Percentiles rank a stretch among this genome's conserved stretches.
Evolutionary conservation across 805 yeast species (phyloP).

Genomic region (Barnettozyma wickerhamii): DNA sequence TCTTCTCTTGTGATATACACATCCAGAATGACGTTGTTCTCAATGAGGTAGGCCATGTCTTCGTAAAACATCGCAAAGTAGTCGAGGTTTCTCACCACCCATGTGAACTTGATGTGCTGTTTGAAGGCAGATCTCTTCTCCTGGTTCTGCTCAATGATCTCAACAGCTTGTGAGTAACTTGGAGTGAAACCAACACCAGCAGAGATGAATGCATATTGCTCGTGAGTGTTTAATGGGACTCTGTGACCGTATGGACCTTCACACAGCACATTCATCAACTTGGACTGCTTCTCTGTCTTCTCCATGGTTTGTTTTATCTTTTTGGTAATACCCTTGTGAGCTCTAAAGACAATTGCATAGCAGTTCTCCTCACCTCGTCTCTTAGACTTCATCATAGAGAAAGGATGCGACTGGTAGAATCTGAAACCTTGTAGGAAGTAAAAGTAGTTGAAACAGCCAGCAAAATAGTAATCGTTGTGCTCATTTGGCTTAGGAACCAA

Average conservation of each 20-base stretch:
- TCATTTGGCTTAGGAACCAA: conserved; percentile 38
- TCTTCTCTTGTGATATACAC: conserved; percentile 15
- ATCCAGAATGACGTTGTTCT: conserved; percentile 21
- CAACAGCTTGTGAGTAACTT: conserved; percentile 37
- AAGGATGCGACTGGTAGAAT: conserved; percentile 67
- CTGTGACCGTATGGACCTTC: conserved; percentile 63
- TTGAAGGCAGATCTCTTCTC: conserved; percentile 1
- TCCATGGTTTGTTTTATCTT: conserved; percentile 32
- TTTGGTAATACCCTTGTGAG: conserved; percentile 53
- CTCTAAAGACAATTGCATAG: conserved; percentile 41
- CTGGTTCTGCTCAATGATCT: conserved; percentile 19
- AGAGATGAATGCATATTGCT: conserved; percentile 38
- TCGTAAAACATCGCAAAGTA: conserved; percentile 44
- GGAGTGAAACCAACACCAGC: conserved; percentile 55
- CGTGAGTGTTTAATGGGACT: conserved; percentile 35
- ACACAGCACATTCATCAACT: conserved; percentile 35
- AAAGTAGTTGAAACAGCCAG: conserved; percentile 54
- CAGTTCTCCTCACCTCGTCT: conserved; percentile 26
- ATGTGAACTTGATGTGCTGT: conserved; percentile 43
- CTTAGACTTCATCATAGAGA: conserved; percentile 47
- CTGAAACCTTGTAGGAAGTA: conserved; percentile 41
- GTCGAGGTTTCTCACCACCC: conserved; percentile 56
- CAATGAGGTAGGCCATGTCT: conserved; percentile 36
- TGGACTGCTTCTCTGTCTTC: conserved; percentile 28
- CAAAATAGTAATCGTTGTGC: conserved; percentile 37